Conservation (phyloP, 202 grass and related monocot species). For the Schoenoplectus triqueter region DNA sequence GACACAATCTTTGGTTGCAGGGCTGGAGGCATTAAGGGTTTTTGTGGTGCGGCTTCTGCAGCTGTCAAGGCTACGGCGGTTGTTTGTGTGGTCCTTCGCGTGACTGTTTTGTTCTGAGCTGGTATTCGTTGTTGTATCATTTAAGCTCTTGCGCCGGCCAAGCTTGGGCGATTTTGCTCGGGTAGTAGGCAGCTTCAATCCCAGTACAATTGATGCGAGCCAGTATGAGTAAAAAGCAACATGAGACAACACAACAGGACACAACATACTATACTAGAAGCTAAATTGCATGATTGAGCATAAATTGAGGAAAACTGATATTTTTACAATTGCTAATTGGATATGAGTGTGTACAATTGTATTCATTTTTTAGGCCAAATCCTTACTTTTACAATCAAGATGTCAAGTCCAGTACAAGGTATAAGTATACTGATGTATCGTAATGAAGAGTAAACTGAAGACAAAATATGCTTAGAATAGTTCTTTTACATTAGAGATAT, state of each 20-base stretch:
- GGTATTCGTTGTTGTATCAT: constrained; percentile 46
- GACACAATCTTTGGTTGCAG: constrained; percentile 9
- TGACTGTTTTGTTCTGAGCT: constrained; percentile 65
- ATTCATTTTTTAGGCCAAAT: neutral
- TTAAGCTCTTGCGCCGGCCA: constrained; percentile 69
- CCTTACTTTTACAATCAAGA: neutral
- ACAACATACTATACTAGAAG: neutral
- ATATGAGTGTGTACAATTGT: neutral
- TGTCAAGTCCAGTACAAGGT: neutral
- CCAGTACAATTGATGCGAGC: constrained; percentile 22
- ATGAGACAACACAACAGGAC: neutral
- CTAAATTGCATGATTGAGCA: neutral
- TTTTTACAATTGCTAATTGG: neutral
- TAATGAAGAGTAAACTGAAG: neutral
- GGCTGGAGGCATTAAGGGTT: constrained; percentile 36
- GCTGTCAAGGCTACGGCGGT: constrained; percentile 52
- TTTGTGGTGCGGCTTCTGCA: constrained; percentile 46
- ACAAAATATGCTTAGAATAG: neutral
- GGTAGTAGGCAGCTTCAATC: constrained; percentile 67
- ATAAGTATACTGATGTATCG: neutral
- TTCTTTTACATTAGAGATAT: neutral
- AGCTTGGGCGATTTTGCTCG: constrained; percentile 91
- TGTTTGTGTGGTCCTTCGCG: constrained; percentile 45
- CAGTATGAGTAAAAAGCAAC: neutral
- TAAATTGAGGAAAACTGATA: neutral